Evolutionary conservation across 1,139 yeast genomes (phyloP), one percentile per base, ranked within the genome.

Genomic region (Magnusiomyces ingens): DNA sequence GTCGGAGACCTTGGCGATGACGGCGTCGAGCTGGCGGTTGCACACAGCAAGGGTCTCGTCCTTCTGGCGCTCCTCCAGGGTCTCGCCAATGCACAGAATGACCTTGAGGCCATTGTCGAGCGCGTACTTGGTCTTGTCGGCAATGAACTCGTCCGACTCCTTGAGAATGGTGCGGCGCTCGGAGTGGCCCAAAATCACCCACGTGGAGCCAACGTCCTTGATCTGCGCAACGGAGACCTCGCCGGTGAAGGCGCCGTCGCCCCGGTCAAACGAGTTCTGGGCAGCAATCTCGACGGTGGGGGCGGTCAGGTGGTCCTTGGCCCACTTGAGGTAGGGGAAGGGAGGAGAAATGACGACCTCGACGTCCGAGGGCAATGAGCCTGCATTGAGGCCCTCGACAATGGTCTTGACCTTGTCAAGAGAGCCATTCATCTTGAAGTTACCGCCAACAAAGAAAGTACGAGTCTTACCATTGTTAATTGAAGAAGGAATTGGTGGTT

Each of bases 371-470:
- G 18, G 40, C 54, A 58, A 18, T 43, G 50, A 57, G 62, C 95
- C 85, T 55, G 75, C 71, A 80, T 91, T 93, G 69, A 93, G 81
- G 75, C 82, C 78, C 61, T 84, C 93, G 60, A 91, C 84, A 70
- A 93, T 91, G 65, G 81, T 74, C 73, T 83, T 81, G 72, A 93
- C 85, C 68, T 95, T 85, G 67, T 80, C 81, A 75, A 83, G 84
- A 71, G 96, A 78, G 71, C 99, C 99, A 81, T 93, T 94, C 90
- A 94, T 85, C 77, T 93, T 93, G 81, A 93, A 91, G 90, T 93
- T 93, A 70, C 98, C 99, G 67, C 98, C 99, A 51, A 72, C 76
- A 59, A 93, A 90, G 79, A 91, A 91, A 76, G 84, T 85, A 79
- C 99, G 90, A 72, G 95, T 82, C 96, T 75, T 42, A 48, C 51